Evolutionary conservation across 495 filamentous ascomycete species (phyloP).

Genomic region (Daldinia childiae): DNA sequence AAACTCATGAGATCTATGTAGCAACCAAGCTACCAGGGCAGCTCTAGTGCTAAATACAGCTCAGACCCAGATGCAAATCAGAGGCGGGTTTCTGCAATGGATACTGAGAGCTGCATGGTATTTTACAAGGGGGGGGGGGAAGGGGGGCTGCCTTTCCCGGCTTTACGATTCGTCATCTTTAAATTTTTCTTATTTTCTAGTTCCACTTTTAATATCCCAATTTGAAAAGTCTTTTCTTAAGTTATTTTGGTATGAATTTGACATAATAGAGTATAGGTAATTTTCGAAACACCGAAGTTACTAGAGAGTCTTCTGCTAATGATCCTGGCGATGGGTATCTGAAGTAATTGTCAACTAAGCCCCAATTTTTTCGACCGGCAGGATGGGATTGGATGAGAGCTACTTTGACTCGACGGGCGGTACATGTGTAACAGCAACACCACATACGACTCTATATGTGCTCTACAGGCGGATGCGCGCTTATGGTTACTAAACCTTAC

Average conservation of each 20-base stretch:
- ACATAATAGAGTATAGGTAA: slow-evolving; percentile 13
- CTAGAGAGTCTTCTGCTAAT: slow-evolving; percentile 11
- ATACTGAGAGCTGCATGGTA: slow-evolving; percentile 24
- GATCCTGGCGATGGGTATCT: slow-evolving; percentile 9
- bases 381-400: slow-evolving; percentile 31
- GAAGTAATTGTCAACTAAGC: slow-evolving; percentile 20
- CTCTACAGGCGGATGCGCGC: slow-evolving; percentile 42
- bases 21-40: slow-evolving; percentile 4
- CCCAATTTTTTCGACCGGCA: slow-evolving; percentile 10
- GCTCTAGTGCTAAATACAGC: slow-evolving; percentile 39
- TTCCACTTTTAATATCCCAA: slow-evolving; percentile 28
- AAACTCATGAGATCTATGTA: slow-evolving; percentile 1
- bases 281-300: slow-evolving; percentile 22
- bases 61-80: slow-evolving; percentile 22
- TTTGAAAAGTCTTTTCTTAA: background rate
- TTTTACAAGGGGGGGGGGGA: slow-evolving; percentile 23
- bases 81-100: slow-evolving; percentile 27
- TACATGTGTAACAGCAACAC: slow-evolving; percentile 39
- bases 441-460: slow-evolving; percentile 31
- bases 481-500: slow-evolving; percentile 37
- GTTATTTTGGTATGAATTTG: slow-evolving; percentile 17
- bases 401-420: slow-evolving; percentile 33
- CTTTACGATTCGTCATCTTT: slow-evolving; percentile 32
- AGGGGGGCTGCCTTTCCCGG: slow-evolving; percentile 12
- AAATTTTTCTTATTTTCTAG: slow-evolving; percentile 1